Evolutionary conservation across 306 rosid genomes (phyloP).

Genomic region (Alnus rubra): DNA sequence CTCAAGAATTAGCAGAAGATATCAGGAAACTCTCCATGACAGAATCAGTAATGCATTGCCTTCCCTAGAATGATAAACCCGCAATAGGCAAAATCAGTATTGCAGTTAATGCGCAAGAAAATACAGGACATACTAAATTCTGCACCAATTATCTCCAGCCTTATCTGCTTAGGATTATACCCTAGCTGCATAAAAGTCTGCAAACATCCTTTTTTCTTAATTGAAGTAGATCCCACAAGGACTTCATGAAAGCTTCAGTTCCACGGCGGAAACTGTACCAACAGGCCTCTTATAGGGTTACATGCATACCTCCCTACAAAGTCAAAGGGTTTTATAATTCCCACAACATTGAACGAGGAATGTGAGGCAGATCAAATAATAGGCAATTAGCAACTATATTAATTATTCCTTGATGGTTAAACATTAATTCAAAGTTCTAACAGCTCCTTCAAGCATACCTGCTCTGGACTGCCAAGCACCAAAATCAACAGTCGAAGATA

Average conservation of each 20-base stretch:
- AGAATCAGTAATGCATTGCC: conserved; percentile 12
- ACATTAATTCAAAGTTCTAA: conserved; percentile 5
- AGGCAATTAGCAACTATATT: conserved; percentile 7
- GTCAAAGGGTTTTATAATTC: neutral
- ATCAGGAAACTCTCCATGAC: neutral
- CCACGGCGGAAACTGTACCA: conserved; percentile 3
- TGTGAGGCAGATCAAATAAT: conserved; percentile 8
- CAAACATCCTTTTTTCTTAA: neutral
- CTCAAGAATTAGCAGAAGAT: neutral
- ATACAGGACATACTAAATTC: neutral
- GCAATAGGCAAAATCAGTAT: neutral
- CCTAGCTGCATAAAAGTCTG: neutral
- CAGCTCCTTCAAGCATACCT: conserved; percentile 23
- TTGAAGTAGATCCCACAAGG: conserved; percentile 10
- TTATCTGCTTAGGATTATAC: neutral
- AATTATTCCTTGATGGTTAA: conserved; percentile 7
- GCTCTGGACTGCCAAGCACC: conserved; percentile 17
- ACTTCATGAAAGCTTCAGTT: conserved; percentile 13
- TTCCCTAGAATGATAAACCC: neutral
- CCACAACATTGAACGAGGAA: neutral
- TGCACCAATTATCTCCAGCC: neutral
- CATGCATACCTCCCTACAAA: neutral
- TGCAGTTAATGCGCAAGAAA: neutral
- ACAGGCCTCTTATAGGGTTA: conserved; percentile 10
- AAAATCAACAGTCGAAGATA: conserved; percentile 14